Evolutionary conservation across 2,329 filamentous ascomycete species (phyloP).

Genomic region (Fusarium sp.): DNA sequence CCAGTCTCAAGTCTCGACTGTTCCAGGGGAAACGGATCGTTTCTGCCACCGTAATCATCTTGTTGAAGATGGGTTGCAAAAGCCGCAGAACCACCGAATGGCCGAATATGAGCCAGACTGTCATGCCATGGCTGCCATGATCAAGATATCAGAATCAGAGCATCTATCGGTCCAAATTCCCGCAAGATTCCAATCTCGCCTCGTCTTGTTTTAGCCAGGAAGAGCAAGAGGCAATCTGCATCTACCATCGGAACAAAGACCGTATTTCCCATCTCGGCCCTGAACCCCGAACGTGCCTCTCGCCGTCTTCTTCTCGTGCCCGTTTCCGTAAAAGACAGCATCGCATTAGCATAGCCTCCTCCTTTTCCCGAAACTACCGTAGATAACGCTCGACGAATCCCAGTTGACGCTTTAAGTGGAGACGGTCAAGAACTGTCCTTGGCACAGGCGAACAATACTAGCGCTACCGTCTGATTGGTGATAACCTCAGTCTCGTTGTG

Average conservation of each 20-base stretch:
- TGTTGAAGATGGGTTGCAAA: too few species aligned
- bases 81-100: constrained; percentile 40
- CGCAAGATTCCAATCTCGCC: background rate
- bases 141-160: constrained; percentile 6
- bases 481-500: constrained; percentile 23
- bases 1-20: constrained; percentile 1
- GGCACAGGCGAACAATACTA: constrained; percentile 10
- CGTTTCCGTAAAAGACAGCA: constrained; percentile 23
- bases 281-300: constrained; percentile 21
- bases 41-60: constrained; percentile 31
- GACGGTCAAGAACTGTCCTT: constrained; percentile 17
- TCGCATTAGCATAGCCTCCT: constrained; percentile 23
- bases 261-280: constrained; percentile 11
- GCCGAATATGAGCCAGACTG: constrained; percentile 2
- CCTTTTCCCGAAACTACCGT: constrained; percentile 9
- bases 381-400: constrained; percentile 36
- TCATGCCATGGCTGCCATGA: constrained; percentile 9
- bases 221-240: background rate
- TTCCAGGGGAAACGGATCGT: constrained; percentile 33
- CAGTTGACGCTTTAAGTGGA: background rate
- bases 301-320: constrained; percentile 3
- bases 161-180: constrained; percentile 2
- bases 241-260: too few species aligned
- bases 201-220: too few species aligned
- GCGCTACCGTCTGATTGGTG: constrained; percentile 43